Evolutionary conservation across 768 basidiomycete species (phyloP).

Genomic region (Omphalotus guepiniiformis): DNA sequence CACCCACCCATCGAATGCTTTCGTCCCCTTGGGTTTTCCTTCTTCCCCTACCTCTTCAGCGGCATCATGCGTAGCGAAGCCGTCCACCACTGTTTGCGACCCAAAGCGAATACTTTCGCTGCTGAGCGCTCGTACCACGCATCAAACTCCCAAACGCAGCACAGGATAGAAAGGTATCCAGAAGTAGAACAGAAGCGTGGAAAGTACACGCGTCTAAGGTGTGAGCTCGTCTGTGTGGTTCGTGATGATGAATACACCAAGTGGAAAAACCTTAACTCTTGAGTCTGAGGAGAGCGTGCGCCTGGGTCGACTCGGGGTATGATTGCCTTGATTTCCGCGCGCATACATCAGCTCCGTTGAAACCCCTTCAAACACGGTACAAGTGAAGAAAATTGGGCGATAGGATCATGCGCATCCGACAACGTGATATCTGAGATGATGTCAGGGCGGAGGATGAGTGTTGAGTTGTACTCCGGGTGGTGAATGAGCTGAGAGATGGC

Average conservation of each 20-base stretch:
- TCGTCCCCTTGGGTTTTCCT: too few relatives aligned
- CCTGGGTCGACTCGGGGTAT: conserved; percentile 64
- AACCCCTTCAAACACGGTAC: conserved; percentile 35
- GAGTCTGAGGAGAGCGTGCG: conserved; percentile 56
- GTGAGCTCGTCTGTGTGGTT: conserved; percentile 97
- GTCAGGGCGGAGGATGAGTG: conserved; percentile 84
- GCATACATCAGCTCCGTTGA: conserved; percentile 78
- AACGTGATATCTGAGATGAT: conserved; percentile 41
- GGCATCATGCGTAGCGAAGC: too few relatives aligned
- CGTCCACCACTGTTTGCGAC: too few relatives aligned
- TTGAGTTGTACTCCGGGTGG: conserved; percentile 92
- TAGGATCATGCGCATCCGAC: conserved; percentile 17
- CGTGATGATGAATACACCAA: conserved; percentile 75
- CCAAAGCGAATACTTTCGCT: conserved; percentile 26
- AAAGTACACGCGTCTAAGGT: conserved; percentile 86
- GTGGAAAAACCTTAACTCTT: conserved; percentile 42
- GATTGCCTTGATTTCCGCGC: conserved; percentile 79
- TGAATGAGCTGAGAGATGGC: conserved; percentile 73
- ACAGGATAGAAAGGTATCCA: conserved; percentile 82
- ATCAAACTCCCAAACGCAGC: conserved; percentile 82
- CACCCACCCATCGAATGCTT: too few relatives aligned
- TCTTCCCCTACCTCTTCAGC: too few relatives aligned
- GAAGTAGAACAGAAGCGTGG: conserved; percentile 55
- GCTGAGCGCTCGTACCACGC: conserved; percentile 52
- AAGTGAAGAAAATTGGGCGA: conserved; percentile 17